These are phyloP conservation scores for Truncatella angustata DNA, from an alignment of 2,329 filamentous ascomycete species.

Conservation along the genomic window DNA sequence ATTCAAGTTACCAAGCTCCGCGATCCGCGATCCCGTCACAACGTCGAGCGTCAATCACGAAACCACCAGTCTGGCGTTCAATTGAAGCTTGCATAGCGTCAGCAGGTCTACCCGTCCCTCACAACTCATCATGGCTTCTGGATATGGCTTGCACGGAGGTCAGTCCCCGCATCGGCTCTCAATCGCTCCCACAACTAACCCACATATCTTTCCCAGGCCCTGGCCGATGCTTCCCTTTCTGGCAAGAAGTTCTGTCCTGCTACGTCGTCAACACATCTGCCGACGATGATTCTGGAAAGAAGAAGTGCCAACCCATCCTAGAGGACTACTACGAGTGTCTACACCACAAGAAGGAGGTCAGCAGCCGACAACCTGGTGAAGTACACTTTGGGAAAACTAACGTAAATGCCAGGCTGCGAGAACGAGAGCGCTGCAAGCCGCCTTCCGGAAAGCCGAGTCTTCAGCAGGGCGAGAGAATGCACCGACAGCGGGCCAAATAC, in stretches of 20 bases:
- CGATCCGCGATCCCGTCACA: constrained; percentile 11
- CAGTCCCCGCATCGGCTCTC: constrained; percentile 32
- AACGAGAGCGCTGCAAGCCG: constrained; percentile 74
- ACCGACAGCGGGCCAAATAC: constrained; percentile 81
- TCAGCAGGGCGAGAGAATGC: constrained; percentile 75
- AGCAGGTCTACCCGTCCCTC: background rate
- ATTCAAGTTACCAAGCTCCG: constrained; percentile 9
- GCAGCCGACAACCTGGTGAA: constrained; percentile 12
- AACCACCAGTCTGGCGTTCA: constrained; percentile 8
- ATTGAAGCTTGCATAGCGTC: constrained; percentile 10
- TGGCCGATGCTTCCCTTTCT: constrained; percentile 94
- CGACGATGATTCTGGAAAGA: constrained; percentile 77
- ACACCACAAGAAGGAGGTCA: constrained; percentile 97
- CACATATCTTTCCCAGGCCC: constrained; percentile 43
- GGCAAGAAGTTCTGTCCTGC: constrained; percentile 98
- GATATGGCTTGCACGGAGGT: constrained; percentile 81
- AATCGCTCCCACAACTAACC: constrained; percentile 16
- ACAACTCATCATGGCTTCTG: constrained; percentile 65
- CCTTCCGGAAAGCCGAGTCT: constrained; percentile 78
- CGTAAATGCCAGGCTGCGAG: constrained; percentile 64
- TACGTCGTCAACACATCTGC: constrained; percentile 90
- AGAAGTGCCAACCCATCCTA: constrained; percentile 79
- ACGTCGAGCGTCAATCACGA: constrained; percentile 13
- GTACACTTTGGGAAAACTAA: constrained; percentile 6
- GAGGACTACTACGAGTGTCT: constrained; percentile 99